phyloP scores from a whole-genome alignment of 176 grass and related monocot species.

The Cocos nucifera region DNA sequence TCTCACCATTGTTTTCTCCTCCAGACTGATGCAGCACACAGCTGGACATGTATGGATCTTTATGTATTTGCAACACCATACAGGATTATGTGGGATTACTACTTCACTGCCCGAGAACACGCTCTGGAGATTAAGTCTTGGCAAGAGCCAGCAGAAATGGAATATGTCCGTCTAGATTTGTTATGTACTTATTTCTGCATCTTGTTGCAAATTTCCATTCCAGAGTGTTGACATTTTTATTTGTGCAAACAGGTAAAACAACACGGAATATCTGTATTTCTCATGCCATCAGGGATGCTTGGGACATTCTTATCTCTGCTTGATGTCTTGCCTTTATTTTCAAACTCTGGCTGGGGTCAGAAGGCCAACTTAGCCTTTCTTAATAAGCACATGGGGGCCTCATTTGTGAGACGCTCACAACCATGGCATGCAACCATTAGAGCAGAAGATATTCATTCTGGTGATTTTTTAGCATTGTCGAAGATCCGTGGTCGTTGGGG shows the following conservation, averaged over 20 bases:
- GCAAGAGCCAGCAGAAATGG: conserved; percentile 81
- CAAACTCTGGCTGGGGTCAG: conserved; percentile 87
- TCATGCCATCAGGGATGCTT: conserved; percentile 94
- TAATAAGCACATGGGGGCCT: conserved; percentile 84
- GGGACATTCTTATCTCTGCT: conserved; percentile 77
- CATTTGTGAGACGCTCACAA: conserved; percentile 57
- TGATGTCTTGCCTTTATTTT: conserved; percentile 86
- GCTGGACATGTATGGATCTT: conserved; percentile 96
- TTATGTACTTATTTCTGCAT: neutral
- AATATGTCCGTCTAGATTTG: conserved; percentile 52
- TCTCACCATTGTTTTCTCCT: conserved; percentile 13
- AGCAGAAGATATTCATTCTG: conserved; percentile 65
- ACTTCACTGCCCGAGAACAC: conserved; percentile 51
- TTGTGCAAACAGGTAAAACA: conserved; percentile 69
- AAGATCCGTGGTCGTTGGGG: conserved; percentile 96
- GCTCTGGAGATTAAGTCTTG: conserved; percentile 71
- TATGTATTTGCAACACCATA: conserved; percentile 94
- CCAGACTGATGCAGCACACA: conserved; percentile 66
- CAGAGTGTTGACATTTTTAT: conserved; percentile 15
- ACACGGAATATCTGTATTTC: conserved; percentile 84
- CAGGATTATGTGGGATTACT: conserved; percentile 95
- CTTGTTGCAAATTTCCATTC: conserved; percentile 13
- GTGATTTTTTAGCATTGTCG: conserved; percentile 84
- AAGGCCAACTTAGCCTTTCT: conserved; percentile 88
- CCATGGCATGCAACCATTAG: conserved; percentile 55